phyloP scores from a whole-genome alignment of 2,329 filamentous ascomycete genomes.

The Hymenoscyphus fructigenus region DNA sequence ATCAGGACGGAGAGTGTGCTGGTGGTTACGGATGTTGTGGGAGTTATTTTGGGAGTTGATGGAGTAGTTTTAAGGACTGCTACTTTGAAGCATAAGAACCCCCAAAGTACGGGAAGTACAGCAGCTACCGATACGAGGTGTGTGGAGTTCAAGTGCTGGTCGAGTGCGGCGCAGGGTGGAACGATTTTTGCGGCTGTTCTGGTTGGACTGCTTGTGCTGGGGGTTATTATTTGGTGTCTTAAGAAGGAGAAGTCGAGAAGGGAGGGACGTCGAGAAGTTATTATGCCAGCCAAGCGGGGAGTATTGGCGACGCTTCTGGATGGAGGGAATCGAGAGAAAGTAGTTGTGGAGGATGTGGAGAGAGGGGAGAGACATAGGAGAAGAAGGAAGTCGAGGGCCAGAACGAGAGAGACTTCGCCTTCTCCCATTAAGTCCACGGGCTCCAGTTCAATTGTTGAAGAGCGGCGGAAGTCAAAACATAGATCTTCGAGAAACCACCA shows the following conservation, averaged over 20 bases:
- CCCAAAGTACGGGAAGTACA: neutral
- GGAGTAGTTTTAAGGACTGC: conserved; percentile 7
- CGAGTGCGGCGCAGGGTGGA: neutral
- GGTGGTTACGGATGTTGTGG: conserved; percentile 23
- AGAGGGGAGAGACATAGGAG: neutral
- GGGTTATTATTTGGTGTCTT: conserved; percentile 9
- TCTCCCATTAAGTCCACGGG: neutral
- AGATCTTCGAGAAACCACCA: neutral
- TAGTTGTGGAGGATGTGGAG: neutral
- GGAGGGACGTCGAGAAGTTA: neutral
- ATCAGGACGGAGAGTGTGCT: conserved; percentile 9
- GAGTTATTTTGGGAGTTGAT: neutral
- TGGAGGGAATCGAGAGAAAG: neutral
- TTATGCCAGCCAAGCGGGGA: neutral
- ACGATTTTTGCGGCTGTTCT: conserved; percentile 6
- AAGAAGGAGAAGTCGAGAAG: neutral
- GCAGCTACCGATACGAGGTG: neutral
- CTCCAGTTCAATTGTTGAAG: neutral
- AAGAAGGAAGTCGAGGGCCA: neutral
- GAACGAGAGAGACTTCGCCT: neutral
- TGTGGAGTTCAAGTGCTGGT: conserved; percentile 19
- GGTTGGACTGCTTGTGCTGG: neutral
- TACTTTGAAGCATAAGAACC: conserved; percentile 17
- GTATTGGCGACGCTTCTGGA: neutral
- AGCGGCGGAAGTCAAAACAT: neutral